phyloP scores from a whole-genome alignment of 2,329 filamentous ascomycete genomes.

The Paramyrothecium roridum region DNA sequence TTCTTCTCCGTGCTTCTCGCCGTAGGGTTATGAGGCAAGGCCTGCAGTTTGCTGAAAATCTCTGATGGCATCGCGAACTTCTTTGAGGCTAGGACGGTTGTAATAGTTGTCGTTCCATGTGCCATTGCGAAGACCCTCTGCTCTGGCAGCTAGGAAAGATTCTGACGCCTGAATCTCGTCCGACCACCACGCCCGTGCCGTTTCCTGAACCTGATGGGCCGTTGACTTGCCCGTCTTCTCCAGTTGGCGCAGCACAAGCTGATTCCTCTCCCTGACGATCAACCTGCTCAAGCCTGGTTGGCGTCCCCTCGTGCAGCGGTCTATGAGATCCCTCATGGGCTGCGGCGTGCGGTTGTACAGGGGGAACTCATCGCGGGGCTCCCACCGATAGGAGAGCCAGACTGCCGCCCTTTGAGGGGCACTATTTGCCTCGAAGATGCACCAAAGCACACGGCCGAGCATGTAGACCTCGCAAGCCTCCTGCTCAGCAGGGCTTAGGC shows the following conservation, averaged over 20 bases:
- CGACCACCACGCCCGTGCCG: conserved; percentile 45
- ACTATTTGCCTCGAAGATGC: conserved; percentile 58
- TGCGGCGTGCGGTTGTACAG: conserved; percentile 44
- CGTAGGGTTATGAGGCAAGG: background rate
- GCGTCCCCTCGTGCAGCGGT: conserved; percentile 48
- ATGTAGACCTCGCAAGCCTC: conserved; percentile 61
- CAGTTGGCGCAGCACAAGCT: conserved; percentile 38
- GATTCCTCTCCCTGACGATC: conserved; percentile 42
- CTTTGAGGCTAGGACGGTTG: conserved; percentile 40
- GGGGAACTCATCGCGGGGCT: conserved; percentile 55
- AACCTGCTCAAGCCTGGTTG: conserved; percentile 39
- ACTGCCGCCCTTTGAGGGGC: conserved; percentile 54
- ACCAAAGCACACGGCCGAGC: conserved; percentile 60
- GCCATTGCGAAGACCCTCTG: conserved; percentile 33
- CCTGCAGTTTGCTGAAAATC: conserved; percentile 8
- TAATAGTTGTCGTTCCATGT: conserved; percentile 50
- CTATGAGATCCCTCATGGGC: conserved; percentile 43
- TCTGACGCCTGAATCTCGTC: conserved; percentile 45
- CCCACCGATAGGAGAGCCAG: conserved; percentile 57
- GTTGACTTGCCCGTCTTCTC: conserved; percentile 28
- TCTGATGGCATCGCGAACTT: conserved; percentile 34
- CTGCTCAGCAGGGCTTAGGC: conserved; percentile 46
- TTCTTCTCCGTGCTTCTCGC: background rate
- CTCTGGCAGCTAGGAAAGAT: conserved; percentile 39
- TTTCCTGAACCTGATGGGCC: conserved; percentile 29